Conservation (phyloP, 768 basidiomycete genomes). For the Boletus tylopilopsis region DNA sequence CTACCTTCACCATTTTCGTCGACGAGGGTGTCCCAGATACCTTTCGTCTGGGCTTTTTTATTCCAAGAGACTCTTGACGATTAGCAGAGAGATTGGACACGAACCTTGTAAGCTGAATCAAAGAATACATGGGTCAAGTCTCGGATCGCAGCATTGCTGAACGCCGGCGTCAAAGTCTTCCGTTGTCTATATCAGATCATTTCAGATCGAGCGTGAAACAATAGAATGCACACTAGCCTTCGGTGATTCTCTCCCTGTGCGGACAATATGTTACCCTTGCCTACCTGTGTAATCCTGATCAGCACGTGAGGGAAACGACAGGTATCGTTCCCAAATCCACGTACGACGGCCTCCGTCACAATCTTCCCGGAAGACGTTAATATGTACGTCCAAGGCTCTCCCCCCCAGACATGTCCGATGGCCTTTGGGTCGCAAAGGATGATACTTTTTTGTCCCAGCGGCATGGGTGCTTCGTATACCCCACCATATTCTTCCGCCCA, state of each 20-base stretch:
- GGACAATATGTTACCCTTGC: conserved; percentile 36
- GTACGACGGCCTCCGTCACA: conserved; percentile 24
- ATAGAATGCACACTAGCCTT: conserved; percentile 23
- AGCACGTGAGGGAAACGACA: background rate
- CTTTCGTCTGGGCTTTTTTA: conserved; percentile 25
- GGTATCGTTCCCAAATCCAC: background rate
- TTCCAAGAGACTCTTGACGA: background rate
- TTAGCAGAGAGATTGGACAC: conserved; percentile 9
- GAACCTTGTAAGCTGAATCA: conserved; percentile 41
- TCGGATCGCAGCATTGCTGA: conserved; percentile 40
- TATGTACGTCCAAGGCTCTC: conserved; percentile 41
- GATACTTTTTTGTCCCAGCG: conserved; percentile 34
- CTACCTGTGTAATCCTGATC: conserved; percentile 21
- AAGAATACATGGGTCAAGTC: conserved; percentile 36
- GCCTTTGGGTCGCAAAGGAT: conserved; percentile 49
- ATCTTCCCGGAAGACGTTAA: conserved; percentile 19
- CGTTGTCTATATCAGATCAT: conserved; percentile 27
- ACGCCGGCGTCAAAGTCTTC: conserved; percentile 38
- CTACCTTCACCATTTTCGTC: conserved; percentile 22
- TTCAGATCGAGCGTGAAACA: background rate
- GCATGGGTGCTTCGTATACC: conserved; percentile 39
- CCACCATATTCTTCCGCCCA: conserved; percentile 50
- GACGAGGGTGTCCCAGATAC: conserved; percentile 29
- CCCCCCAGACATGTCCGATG: conserved; percentile 45
- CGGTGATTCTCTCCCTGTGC: conserved; percentile 43